These are phyloP conservation scores for Helichrysum umbraculigerum DNA, from an alignment of 129 eudicot species.

Conservation along the genomic window DNA sequence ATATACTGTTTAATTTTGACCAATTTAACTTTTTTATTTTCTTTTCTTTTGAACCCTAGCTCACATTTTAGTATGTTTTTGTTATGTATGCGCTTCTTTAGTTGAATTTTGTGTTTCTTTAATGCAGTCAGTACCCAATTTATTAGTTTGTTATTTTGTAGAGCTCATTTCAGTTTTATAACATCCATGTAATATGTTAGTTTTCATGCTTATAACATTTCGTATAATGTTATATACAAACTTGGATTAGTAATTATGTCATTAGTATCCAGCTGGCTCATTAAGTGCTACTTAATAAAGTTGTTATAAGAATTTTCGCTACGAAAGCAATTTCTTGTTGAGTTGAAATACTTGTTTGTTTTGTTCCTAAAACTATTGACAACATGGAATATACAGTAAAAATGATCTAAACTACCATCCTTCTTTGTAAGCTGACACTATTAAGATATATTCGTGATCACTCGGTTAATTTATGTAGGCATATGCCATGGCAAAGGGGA, in stretches of 20 bases:
- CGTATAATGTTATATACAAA: not conserved
- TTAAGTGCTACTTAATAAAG: not conserved
- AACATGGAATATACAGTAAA: not conserved
- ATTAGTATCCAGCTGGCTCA: not conserved
- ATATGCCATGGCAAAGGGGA: slow-evolving; percentile 58
- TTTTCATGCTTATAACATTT: not conserved
- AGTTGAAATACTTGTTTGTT: not conserved
- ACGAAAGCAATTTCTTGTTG: not conserved
- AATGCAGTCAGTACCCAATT: not conserved
- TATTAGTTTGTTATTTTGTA: not conserved
- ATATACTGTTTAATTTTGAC: slow-evolving; percentile 1
- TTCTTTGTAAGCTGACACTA: not conserved
- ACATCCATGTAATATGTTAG: not conserved
- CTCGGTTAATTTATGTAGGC: slow-evolving; percentile 30
- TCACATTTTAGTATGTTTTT: slow-evolving; percentile 9
- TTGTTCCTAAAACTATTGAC: not conserved
- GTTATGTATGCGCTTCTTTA: not conserved
- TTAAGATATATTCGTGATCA: slow-evolving; percentile 10
- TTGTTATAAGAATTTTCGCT: not conserved
- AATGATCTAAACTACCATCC: too few species aligned
- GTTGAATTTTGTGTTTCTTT: not conserved
- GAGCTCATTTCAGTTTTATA: not conserved
- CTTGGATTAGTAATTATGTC: not conserved
- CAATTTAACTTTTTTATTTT: not conserved
- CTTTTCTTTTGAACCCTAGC: not conserved